phyloP scores from a whole-genome alignment of 2,329 filamentous ascomycete species.

The Passalora sequoiae region DNA sequence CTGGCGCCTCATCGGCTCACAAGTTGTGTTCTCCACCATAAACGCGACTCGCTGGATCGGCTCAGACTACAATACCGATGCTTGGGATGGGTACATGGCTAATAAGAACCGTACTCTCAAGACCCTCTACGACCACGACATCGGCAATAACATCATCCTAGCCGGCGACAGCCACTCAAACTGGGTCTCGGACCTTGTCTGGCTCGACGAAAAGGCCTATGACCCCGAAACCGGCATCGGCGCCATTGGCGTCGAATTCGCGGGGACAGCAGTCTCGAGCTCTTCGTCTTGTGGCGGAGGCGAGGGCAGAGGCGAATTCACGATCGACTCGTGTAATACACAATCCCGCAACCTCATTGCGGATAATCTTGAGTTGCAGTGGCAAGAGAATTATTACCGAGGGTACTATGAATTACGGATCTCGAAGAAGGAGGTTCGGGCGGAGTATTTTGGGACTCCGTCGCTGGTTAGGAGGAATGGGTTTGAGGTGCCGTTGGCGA shows the following conservation, averaged over 20 bases:
- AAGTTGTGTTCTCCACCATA: constrained; percentile 59
- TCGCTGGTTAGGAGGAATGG: constrained; percentile 54
- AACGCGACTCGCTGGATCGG: constrained; percentile 38
- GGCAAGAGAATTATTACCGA: constrained; percentile 66
- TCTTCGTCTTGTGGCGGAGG: constrained; percentile 51
- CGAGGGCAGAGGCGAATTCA: too few relatives aligned
- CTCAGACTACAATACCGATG: constrained; percentile 48
- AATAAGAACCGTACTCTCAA: constrained; percentile 66
- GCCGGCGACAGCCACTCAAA: constrained; percentile 64
- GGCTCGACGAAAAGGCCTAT: constrained; percentile 38
- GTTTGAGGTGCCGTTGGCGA: constrained; percentile 60
- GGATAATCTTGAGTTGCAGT: constrained; percentile 60
- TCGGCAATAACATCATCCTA: constrained; percentile 66
- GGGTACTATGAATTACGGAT: constrained; percentile 64
- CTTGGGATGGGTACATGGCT: constrained; percentile 60
- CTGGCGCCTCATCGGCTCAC: constrained; percentile 66
- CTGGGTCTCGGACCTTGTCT: constrained; percentile 46
- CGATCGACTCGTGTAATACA: constrained; percentile 47
- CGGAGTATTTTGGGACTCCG: constrained; percentile 59
- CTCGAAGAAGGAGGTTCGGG: constrained; percentile 50
- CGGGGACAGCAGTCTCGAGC: constrained; percentile 60
- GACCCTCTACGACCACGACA: constrained; percentile 56
- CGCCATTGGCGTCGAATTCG: constrained; percentile 45
- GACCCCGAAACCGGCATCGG: constrained; percentile 37
- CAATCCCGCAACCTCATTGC: constrained; percentile 38